Evolutionary conservation across 306 rosid genomes (phyloP), one percentile per base, ranked within the genome.

Genomic region (Phaseolus lunatus): DNA sequence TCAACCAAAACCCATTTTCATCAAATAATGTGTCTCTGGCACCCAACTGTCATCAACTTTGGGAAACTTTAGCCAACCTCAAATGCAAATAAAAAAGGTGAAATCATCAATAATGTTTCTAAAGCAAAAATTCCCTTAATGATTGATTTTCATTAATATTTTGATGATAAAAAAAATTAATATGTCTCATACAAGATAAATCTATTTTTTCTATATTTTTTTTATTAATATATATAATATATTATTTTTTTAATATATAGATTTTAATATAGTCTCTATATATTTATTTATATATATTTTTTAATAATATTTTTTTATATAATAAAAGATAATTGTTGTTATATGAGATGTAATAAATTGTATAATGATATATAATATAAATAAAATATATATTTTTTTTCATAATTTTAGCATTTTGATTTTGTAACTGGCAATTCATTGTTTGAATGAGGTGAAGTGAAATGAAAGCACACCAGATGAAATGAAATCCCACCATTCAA

Each of bases 31-130:
- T 39, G 9, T 9, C 2, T 65, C 52, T 37, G 3, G 70, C 3
- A 4, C 3, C 19, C 70, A 65, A 65, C 70, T 65, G 50, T 18
- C 70, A 65, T 39, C 70, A 65, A 65, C 70, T 35, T n/a, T 18
- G 20, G 14, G 26, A 63, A 9, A 63, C 45, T 64, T 33, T 64
- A n/a, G 48, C 23, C 27, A 33, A 64, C 15, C 27, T 64, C 70
- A 64, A 9, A 64, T 64, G 48, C 20, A 12, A 59, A 27, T 61
- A 61, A 61, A 61, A n/a, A n/a, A n/a, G 43, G 22, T 62, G 41
- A 31, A 61, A 9, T 4, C 44, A 61, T n/a, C n/a, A n/a, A 29
- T 61, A 14, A 61, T 61, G 67, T 7, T 61, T 58, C 39, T 26
- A 58, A 61, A 61, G 67, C 11, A 59, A 24, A 24, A 14, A n/a